Percentiles rank a stretch among this genome's conserved stretches.
Evolutionary conservation across 345 rosid genomes (phyloP).

Genomic region (Syzygium oleosum): DNA sequence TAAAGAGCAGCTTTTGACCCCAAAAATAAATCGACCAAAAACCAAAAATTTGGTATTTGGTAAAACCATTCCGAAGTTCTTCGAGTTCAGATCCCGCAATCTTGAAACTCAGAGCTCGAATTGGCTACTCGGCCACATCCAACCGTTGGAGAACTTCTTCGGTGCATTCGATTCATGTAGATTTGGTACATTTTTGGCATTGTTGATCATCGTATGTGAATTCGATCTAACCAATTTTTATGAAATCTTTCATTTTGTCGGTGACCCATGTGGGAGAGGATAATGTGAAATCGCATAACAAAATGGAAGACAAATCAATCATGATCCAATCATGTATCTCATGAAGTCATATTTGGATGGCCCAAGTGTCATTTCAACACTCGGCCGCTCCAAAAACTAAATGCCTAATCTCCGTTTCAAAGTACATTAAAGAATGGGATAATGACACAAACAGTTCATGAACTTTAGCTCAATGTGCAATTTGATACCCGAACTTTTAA

Average conservation of each 20-base stretch:
- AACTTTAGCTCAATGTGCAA: too few species aligned
- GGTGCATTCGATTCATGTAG: neutral
- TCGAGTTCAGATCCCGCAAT: neutral
- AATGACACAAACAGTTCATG: too few species aligned
- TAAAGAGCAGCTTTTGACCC: neutral
- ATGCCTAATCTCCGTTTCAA: neutral
- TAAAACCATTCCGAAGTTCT: too few species aligned
- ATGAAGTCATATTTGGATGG: neutral
- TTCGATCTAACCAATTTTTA: neutral
- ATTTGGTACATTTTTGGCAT: neutral
- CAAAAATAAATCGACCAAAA: rapidly evolving
- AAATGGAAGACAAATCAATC: neutral
- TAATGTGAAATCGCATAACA: neutral
- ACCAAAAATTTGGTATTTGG: neutral
- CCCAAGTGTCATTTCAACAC: neutral
- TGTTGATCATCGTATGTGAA: neutral
- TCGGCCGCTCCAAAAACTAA: neutral
- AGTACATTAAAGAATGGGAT: too few species aligned
- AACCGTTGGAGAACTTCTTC: neutral
- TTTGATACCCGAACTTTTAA: too few species aligned
- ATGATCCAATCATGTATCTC: neutral
- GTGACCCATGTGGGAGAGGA: neutral
- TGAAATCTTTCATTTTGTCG: neutral
- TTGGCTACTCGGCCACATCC: neutral
- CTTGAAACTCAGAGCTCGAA: neutral